Evolutionary conservation across 1,139 yeast species (phyloP).

Genomic region (Pichia sp.): DNA sequence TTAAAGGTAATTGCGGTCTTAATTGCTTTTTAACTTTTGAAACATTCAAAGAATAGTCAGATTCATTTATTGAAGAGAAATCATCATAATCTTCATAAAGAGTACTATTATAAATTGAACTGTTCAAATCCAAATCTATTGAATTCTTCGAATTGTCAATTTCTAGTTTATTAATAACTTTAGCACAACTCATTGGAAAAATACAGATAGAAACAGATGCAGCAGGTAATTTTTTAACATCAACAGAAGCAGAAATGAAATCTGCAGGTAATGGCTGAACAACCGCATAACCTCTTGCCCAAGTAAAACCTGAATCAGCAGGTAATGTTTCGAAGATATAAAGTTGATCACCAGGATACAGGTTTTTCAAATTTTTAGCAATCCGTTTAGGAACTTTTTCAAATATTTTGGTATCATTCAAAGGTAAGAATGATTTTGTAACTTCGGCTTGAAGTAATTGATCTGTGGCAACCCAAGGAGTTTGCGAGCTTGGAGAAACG

Average conservation of each 20-base stretch:
- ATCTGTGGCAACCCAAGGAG: slow-evolving; percentile 13
- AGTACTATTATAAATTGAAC: slow-evolving; percentile 25
- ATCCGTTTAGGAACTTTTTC: slow-evolving; percentile 12
- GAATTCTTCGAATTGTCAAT: slow-evolving; percentile 12
- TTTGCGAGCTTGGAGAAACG: neutral
- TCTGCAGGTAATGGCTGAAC: slow-evolving; percentile 63
- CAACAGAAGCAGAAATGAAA: slow-evolving; percentile 55
- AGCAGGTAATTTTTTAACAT: slow-evolving; percentile 58
- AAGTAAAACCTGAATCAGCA: slow-evolving; percentile 23
- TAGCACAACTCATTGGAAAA: slow-evolving; percentile 54
- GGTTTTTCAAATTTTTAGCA: slow-evolving; percentile 38
- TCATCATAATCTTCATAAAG: slow-evolving; percentile 14
- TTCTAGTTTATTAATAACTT: slow-evolving; percentile 31
- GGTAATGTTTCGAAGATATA: slow-evolving; percentile 62
- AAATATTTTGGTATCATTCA: slow-evolving; percentile 23
- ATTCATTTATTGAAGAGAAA: slow-evolving; percentile 2
- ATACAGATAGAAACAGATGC: slow-evolving; percentile 45
- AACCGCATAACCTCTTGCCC: slow-evolving; percentile 78
- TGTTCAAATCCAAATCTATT: slow-evolving; percentile 19
- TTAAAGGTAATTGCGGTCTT: slow-evolving; percentile 50
- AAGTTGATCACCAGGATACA: slow-evolving; percentile 78
- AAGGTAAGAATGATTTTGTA: slow-evolving; percentile 55
- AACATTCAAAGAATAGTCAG: slow-evolving; percentile 4
- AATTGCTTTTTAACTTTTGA: slow-evolving; percentile 7
- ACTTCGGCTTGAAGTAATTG: slow-evolving; percentile 27